Percentiles rank a stretch among this genome's conserved stretches.
phyloP scores from a whole-genome alignment of 2,329 filamentous ascomycete genomes.

The Exophiala spinifera region DNA sequence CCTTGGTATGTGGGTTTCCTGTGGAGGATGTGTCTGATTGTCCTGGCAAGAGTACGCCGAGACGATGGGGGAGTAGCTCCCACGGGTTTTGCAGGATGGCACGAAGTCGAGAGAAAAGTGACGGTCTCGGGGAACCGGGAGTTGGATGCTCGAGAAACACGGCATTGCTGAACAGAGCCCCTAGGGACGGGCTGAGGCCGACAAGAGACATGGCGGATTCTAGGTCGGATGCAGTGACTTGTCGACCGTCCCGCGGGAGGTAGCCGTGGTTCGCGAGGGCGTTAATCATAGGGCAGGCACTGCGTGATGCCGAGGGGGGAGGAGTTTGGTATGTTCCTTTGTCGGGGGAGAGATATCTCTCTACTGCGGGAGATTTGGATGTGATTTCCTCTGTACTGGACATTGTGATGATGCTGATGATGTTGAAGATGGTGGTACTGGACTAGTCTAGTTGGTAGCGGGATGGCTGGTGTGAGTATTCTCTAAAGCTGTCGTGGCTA shows the following conservation, averaged over 20 bases:
- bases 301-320: slow-evolving; percentile 30
- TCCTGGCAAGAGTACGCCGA: slow-evolving; percentile 19
- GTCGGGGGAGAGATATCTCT: background rate
- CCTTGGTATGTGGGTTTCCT: background rate
- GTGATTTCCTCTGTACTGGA: too few species aligned
- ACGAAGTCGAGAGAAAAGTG: slow-evolving; percentile 15
- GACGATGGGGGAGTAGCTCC: slow-evolving; percentile 9
- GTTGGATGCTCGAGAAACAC: slow-evolving; percentile 30
- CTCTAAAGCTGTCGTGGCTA: too few species aligned
- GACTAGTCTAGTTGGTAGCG: too few species aligned
- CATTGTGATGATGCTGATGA: too few species aligned
- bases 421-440: too few species aligned
- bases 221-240: slow-evolving; percentile 35
- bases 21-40: background rate
- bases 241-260: slow-evolving; percentile 40
- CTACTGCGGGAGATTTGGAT: too few species aligned
- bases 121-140: slow-evolving; percentile 18
- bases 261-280: slow-evolving; percentile 42
- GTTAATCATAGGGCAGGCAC: slow-evolving; percentile 42
- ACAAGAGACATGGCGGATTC: slow-evolving; percentile 33
- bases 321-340: background rate
- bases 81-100: background rate
- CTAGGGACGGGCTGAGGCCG: slow-evolving; percentile 41
- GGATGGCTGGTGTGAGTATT: too few species aligned
- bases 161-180: slow-evolving; percentile 36